Conservation (phyloP, 208 protist genomes). For the Leishmania aethiopica region DNA sequence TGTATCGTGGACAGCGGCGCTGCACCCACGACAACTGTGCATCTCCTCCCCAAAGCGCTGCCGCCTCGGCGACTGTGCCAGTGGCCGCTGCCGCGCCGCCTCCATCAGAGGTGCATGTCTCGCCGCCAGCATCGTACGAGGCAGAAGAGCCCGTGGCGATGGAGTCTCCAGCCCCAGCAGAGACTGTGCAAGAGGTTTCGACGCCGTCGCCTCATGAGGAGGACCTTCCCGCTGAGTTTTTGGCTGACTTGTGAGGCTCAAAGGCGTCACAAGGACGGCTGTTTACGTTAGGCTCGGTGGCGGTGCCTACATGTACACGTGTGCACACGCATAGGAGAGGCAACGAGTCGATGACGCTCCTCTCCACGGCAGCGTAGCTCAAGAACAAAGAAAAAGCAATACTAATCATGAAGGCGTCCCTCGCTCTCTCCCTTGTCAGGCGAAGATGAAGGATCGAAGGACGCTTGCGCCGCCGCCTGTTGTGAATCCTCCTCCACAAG, state of each 20-base stretch:
- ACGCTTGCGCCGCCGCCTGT: background rate
- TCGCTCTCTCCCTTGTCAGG: background rate
- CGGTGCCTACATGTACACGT: background rate
- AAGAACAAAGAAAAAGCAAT: background rate
- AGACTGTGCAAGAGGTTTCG: background rate
- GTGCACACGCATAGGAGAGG: background rate
- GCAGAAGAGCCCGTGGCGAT: too few species aligned
- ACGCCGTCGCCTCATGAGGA: background rate
- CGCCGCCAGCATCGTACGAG: background rate
- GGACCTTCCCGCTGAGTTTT: too few species aligned
- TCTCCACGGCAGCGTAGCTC: background rate
- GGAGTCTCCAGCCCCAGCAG: background rate
- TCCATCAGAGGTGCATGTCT: background rate
- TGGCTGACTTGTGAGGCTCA: background rate
- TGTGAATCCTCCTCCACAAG: background rate
- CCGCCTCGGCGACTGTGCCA: background rate
- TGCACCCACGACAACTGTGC: background rate
- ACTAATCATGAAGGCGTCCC: background rate
- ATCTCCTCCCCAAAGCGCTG: background rate
- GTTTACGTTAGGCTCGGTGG: background rate
- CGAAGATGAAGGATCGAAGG: background rate
- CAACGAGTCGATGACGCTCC: too few species aligned
- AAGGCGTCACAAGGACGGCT: background rate
- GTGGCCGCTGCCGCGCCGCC: background rate
- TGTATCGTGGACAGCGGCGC: slow-evolving; percentile 5